Evolutionary conservation across 2,329 filamentous ascomycete genomes (phyloP), one percentile per base, ranked within the genome.

Genomic region (Botryotinia globosa): DNA sequence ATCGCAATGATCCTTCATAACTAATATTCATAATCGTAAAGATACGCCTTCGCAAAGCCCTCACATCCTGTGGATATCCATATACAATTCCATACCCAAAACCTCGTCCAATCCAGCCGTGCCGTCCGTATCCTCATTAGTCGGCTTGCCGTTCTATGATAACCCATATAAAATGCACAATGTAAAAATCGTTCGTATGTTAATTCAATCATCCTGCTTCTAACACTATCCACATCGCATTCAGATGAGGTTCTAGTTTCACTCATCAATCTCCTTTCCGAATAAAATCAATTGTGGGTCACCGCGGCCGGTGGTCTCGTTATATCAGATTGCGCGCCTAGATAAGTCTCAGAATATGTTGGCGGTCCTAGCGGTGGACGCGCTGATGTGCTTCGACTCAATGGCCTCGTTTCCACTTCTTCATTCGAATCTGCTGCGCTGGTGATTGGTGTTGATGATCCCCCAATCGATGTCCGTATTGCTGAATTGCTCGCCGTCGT

Each of bases 311-410:
- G 59, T n/a, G 78, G 78, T 45, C 75, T 69, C 10, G 69, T 56
- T 37, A 76, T 64, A 29, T 74, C 71, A 4, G 44, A 39, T 45
- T 72, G 64, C 54, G 70, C 74, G 44, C 74, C 65, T 42, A 44
- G 20, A 32, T 37, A 67, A n/a, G 71, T 59, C 59, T 79, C 76
- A 71, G 76, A 59, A 71, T 80, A 80, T 37, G 72, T 73, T 6
- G 79, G 78, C 12, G 77, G 77, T 66, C 62, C 59, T 14, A 72
- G 25, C 3, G 69, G 69, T 45, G 62, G 69, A 42, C 69, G 37
- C n/a, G 37, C 29, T 25, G 62, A 56, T 34, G 29, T 34, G 22
- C 39, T 59, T 54, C 51, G 42, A 72, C 44, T 69, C 63, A 78
- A 56, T 18, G 63, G 51, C 56, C 69, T 63, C 48, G 77, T 48